Base-by-base conservation (phyloP, 805 yeast genomes). In the Yarrowia porcina region DNA sequence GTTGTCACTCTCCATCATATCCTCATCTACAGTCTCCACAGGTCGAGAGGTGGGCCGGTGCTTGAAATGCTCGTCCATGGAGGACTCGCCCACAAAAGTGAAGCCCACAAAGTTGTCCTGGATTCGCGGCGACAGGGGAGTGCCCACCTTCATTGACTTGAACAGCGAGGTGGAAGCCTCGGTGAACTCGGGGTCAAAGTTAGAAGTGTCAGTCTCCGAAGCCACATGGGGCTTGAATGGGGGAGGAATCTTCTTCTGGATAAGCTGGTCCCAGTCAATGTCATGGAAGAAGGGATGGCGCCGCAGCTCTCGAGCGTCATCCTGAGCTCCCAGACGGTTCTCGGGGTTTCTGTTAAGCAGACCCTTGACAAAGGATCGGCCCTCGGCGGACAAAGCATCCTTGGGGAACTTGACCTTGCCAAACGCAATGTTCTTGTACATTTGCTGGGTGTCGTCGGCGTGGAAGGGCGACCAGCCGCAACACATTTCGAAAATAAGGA, bases 391-490 rank as follows among this genome's bases (percentile, higher is more conserved):
- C 64, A 94, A 79, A 23, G 94, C 96, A 73, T 94, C 99, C 74
- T 93, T 90, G 56, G 99, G 99, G 75, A 94, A 94, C 71, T 97
- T 83, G 47, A 94, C 98, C 75, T 93, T 94, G 66, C 99, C 99
- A 76, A 91, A 94, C 4, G 98, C 99, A 78, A 94, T 94, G 76
- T 94, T 94, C 78, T 93, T 94, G 77, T 94, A 94, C 99, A 94
- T 94, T 75, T 94, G 97, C 78, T 94, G 98, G 57, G 96, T 91
- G 74, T 90, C 93, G 66, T 93, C 97, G 27, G 98, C 99, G 71
- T 90, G 94, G 75, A 94, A 94, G 63, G 99, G 99, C 4, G 97
- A 89, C 99, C 98, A 94, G 59, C 99, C 99, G 77, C 98, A 94
- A 75, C 98, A 92, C 99, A 94, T 94, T 77, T 94, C 99, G 75